These are phyloP conservation scores for Fraxinus dipetala DNA, from an alignment of 305 asterid species.

Conservation along the genomic window DNA sequence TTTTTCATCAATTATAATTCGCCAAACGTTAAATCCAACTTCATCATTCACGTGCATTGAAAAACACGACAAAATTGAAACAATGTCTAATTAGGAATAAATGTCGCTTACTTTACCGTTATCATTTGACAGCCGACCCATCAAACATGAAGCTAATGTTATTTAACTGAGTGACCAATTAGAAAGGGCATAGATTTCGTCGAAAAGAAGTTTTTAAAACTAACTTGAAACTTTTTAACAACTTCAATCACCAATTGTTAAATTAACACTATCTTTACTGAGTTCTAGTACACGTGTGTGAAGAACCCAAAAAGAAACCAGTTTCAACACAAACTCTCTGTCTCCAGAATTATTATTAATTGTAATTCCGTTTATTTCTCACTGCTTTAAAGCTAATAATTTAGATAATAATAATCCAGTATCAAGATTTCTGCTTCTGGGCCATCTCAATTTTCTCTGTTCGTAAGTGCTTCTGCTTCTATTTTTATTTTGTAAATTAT, in stretches of 20 bases:
- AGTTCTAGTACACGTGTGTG: neutral
- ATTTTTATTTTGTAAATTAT: neutral
- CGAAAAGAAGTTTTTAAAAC: neutral
- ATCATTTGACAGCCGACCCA: neutral
- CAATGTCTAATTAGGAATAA: neutral
- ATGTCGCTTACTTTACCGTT: neutral
- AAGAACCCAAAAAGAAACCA: neutral
- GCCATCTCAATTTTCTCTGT: neutral
- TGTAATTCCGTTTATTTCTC: neutral
- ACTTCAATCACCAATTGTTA: neutral
- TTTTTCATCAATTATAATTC: neutral
- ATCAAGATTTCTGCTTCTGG: conserved; percentile 2
- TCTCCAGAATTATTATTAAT: neutral
- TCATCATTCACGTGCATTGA: neutral
- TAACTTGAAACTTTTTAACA: neutral
- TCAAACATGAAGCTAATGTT: neutral
- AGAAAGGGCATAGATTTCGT: neutral
- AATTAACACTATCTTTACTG: neutral
- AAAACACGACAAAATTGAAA: neutral
- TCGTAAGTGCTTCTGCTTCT: neutral
- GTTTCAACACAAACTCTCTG: neutral
- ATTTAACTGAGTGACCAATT: neutral
- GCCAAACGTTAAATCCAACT: neutral
- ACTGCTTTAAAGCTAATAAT: neutral
- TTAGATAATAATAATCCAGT: neutral